phyloP scores from a whole-genome alignment of 495 filamentous ascomycete genomes.

The Halenospora varia region DNA sequence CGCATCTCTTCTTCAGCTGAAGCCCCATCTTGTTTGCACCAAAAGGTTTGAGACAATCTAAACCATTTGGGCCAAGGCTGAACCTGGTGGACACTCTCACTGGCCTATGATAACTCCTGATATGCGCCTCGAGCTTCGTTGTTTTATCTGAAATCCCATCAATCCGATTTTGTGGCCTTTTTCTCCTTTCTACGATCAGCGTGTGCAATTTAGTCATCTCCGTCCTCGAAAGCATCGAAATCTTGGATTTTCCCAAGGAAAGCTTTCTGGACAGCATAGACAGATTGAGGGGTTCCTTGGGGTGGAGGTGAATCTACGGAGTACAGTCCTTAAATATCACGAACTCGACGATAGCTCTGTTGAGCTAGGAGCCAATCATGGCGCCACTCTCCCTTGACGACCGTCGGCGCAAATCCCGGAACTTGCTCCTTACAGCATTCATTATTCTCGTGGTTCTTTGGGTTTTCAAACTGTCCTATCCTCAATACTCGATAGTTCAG shows the following conservation, averaged over 20 bases:
- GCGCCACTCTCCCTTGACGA: conserved; percentile 9
- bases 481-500: conserved; percentile 10
- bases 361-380: not conserved
- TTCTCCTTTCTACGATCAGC: not conserved
- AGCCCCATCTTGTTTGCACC: not conserved
- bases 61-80: not conserved
- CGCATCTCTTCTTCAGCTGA: not conserved
- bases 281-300: not conserved
- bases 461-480: conserved; percentile 17
- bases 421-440: conserved; percentile 19
- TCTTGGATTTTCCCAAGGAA: not conserved
- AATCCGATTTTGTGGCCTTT: not conserved
- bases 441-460: conserved; percentile 17
- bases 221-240: not conserved
- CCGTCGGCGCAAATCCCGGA: conserved; percentile 14
- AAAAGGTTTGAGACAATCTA: not conserved
- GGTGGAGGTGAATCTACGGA: too few species aligned
- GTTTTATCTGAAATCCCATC: not conserved
- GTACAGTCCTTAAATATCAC: not conserved
- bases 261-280: too few species aligned
- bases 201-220: not conserved
- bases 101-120: too few species aligned
- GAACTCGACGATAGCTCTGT: not conserved
- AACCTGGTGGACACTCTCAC: too few species aligned
- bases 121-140: not conserved